Percentiles rank a stretch among this genome's conserved stretches.
phyloP scores from a whole-genome alignment of 73 alveolate species.

The Tetrahymena malaccensis region DNA sequence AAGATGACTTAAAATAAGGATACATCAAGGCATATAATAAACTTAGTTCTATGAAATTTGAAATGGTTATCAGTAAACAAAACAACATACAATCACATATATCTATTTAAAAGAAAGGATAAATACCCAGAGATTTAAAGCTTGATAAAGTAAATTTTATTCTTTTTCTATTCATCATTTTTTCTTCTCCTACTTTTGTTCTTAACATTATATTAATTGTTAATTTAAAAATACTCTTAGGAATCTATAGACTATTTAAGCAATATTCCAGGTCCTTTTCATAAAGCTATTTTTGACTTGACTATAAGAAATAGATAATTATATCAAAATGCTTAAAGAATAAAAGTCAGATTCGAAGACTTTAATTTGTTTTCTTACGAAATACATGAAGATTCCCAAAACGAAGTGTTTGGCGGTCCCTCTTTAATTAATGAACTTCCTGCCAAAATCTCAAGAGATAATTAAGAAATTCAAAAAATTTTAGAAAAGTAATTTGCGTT shows the following conservation, averaged over 20 bases:
- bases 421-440: background rate
- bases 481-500: background rate
- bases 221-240: background rate
- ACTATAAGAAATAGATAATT: background rate
- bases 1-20: background rate
- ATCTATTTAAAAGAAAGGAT: background rate
- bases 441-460: background rate
- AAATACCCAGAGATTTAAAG: background rate
- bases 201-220: background rate
- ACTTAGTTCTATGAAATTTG: background rate
- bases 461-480: background rate
- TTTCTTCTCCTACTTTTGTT: background rate
- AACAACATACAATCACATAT: background rate
- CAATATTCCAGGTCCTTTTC: background rate
- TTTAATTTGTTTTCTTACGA: background rate
- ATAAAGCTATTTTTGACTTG: background rate
- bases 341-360: background rate
- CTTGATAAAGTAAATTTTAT: background rate
- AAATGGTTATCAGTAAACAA: background rate
- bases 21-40: background rate
- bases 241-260: background rate
- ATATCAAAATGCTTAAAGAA: background rate
- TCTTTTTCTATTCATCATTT: background rate
- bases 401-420: background rate
- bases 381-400: background rate